Evolutionary conservation across 805 yeast species (phyloP).

Genomic region (Pichia rugopelliculosa): DNA sequence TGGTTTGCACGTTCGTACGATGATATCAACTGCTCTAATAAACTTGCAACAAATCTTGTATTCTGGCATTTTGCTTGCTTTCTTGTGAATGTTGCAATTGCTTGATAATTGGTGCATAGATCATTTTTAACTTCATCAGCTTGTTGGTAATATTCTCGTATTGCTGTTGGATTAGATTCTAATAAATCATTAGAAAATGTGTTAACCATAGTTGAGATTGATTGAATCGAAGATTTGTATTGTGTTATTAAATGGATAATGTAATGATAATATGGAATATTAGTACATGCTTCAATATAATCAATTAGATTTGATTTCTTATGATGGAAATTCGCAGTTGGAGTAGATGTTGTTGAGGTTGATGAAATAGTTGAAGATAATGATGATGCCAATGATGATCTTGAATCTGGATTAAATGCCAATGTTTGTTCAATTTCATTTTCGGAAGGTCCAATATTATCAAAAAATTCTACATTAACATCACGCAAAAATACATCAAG

Average conservation of each 20-base stretch:
- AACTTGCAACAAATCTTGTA: slow-evolving; percentile 21
- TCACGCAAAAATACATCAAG: slow-evolving; percentile 23
- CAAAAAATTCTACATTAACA: slow-evolving; percentile 27
- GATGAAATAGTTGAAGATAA: slow-evolving; percentile 1
- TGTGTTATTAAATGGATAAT: slow-evolving; percentile 25
- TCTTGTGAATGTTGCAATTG: slow-evolving; percentile 26
- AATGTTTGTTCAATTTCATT: slow-evolving; percentile 15
- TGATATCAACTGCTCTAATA: slow-evolving; percentile 22
- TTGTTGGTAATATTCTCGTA: slow-evolving; percentile 26
- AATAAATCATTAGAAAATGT: slow-evolving; percentile 24
- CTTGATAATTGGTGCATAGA: slow-evolving; percentile 25
- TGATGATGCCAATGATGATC: neutral
- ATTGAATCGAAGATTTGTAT: slow-evolving; percentile 21
- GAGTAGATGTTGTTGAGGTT: slow-evolving; percentile 7
- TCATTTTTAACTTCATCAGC: slow-evolving; percentile 19
- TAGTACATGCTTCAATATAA: slow-evolving; percentile 24
- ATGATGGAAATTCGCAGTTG: slow-evolving; percentile 6
- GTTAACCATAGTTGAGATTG: slow-evolving; percentile 20
- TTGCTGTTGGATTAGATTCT: slow-evolving; percentile 27
- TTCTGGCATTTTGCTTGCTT: slow-evolving; percentile 26
- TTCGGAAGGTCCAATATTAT: slow-evolving; percentile 26
- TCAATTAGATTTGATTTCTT: slow-evolving; percentile 17
- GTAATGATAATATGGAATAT: slow-evolving; percentile 25
- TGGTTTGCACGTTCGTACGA: slow-evolving; percentile 22
- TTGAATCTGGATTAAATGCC: slow-evolving; percentile 2